phyloP scores from a whole-genome alignment of 257 asterid species.

The Solanum stenotomum region DNA sequence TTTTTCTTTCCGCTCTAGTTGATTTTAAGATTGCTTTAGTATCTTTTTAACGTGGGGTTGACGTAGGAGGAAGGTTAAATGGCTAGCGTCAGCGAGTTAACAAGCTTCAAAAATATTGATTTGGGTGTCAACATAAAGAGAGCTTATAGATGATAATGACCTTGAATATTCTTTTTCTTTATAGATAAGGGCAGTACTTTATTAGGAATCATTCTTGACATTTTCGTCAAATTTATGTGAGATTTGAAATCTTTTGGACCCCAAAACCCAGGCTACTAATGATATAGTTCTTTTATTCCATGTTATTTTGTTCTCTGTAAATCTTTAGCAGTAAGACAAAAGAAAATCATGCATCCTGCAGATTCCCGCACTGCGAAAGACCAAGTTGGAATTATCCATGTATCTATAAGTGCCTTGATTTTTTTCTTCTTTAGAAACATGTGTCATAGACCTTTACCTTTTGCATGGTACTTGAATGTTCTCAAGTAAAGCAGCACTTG shows the following conservation, averaged over 20 bases:
- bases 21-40: not conserved
- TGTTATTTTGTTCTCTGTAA: not conserved
- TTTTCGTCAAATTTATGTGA: not conserved
- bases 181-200: not conserved
- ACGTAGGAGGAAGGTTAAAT: not conserved
- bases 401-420: not conserved
- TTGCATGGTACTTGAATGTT: slow-evolving; percentile 27
- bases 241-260: not conserved
- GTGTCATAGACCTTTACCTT: not conserved
- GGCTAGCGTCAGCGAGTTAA: not conserved
- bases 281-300: not conserved
- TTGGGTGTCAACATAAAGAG: not conserved
- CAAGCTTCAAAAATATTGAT: not conserved
- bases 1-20: not conserved
- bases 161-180: not conserved
- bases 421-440: not conserved
- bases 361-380: not conserved
- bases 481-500: slow-evolving; percentile 21
- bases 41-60: not conserved
- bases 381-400: not conserved
- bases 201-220: not conserved
- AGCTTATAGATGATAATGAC: not conserved
- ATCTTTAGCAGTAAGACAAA: not conserved
- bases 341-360: not conserved
- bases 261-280: not conserved